Percentiles rank a stretch among this genome's conserved stretches.
Conservation (phyloP, 306 rosid species). For the Cucurbita pepo region DNA sequence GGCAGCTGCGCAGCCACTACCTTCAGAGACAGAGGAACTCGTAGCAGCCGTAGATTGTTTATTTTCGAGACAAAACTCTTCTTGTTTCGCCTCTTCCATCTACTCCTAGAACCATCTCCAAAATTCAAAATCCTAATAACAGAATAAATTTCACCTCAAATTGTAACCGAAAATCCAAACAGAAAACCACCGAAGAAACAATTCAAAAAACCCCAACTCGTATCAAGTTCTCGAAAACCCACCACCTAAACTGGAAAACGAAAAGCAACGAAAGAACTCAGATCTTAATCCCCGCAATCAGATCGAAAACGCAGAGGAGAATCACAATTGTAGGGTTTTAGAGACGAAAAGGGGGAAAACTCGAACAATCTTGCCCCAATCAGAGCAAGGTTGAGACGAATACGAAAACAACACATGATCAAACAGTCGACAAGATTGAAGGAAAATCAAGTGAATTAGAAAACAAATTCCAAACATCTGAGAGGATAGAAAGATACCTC, state of each 20-base stretch:
- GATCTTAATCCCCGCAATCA: constrained; percentile 48
- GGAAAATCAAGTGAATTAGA: constrained; percentile 12
- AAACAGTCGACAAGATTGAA: background rate
- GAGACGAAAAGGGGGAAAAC: constrained; percentile 1
- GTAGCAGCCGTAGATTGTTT: constrained; percentile 72
- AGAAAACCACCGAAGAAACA: constrained; percentile 6
- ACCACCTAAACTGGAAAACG: constrained; percentile 12
- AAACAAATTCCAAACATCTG: background rate
- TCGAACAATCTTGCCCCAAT: background rate
- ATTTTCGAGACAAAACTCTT: constrained; percentile 82
- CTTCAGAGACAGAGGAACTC: constrained; percentile 72
- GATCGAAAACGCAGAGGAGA: constrained; percentile 27
- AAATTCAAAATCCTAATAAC: constrained; percentile 36
- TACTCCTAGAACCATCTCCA: constrained; percentile 33
- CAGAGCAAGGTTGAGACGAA: background rate
- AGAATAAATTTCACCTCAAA: constrained; percentile 6
- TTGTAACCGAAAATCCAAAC: constrained; percentile 4
- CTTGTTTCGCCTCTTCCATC: constrained; percentile 51
- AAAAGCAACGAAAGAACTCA: constrained; percentile 19
- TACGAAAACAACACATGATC: background rate
- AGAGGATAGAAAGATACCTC: constrained; percentile 35
- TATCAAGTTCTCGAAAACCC: background rate
- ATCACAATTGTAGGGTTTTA: constrained; percentile 10
- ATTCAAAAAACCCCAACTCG: constrained; percentile 20
- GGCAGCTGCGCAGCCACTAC: constrained; percentile 47